phyloP scores from a whole-genome alignment of 1,284 basidiomycete species.

The Phellinidium pouzarii region DNA sequence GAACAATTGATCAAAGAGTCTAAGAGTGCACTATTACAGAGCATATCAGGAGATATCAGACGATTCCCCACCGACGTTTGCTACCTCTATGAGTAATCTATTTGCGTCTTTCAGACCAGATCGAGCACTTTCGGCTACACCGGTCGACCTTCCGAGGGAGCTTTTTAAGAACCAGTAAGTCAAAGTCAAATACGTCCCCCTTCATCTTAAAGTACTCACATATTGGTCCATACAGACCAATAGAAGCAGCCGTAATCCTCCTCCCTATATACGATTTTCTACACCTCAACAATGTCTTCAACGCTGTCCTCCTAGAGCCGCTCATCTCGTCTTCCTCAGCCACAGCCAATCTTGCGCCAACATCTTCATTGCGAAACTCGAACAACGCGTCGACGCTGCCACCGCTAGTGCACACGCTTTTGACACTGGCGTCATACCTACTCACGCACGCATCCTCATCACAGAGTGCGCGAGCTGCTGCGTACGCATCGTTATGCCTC shows the following conservation, averaged over 20 bases:
- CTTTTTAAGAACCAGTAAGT: constrained; percentile 51
- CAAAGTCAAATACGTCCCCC: background rate
- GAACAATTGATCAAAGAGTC: background rate
- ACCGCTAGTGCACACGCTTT: constrained; percentile 38
- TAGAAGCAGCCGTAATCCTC: constrained; percentile 50
- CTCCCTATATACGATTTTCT: constrained; percentile 56
- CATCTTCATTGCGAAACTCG: background rate
- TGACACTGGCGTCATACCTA: constrained; percentile 55
- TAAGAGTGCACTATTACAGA: constrained; percentile 27
- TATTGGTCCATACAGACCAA: constrained; percentile 37
- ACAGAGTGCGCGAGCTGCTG: constrained; percentile 46
- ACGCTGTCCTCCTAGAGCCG: constrained; percentile 36
- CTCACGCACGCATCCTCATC: constrained; percentile 56
- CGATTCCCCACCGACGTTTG: constrained; percentile 43
- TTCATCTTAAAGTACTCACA: background rate
- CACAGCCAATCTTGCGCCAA: no score
- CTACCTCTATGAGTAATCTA: constrained; percentile 42
- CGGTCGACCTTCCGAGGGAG: constrained; percentile 41
- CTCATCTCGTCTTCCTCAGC: constrained; percentile 24
- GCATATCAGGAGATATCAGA: constrained; percentile 50
- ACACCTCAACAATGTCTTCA: constrained; percentile 41
- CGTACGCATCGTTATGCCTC: constrained; percentile 52
- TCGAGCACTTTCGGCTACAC: constrained; percentile 40
- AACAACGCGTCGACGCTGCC: constrained; percentile 21
- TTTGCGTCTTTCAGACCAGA: constrained; percentile 46